phyloP scores from a whole-genome alignment of 306 rosid genomes.

The Astragalus glycyphyllos region DNA sequence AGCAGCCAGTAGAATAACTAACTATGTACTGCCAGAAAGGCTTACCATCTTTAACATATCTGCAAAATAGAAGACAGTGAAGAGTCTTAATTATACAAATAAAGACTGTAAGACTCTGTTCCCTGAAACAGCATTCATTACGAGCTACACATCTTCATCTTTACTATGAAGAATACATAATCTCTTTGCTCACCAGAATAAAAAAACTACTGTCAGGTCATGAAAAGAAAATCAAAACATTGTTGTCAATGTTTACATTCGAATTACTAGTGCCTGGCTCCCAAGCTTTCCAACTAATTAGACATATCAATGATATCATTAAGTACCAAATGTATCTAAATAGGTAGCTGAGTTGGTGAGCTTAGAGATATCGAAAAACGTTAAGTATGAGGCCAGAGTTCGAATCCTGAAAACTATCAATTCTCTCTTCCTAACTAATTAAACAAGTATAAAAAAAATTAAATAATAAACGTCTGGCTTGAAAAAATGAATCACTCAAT shows the following conservation, averaged over 20 bases:
- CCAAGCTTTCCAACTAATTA: not conserved
- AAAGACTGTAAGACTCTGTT: constrained; percentile 5
- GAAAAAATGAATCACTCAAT: constrained; percentile 7
- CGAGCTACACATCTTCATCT: not conserved
- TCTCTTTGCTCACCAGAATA: constrained; percentile 18
- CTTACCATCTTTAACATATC: constrained; percentile 93
- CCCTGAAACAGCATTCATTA: constrained; percentile 14
- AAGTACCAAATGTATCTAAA: no score
- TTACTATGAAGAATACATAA: not conserved
- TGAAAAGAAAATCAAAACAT: not conserved
- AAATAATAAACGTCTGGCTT: not conserved
- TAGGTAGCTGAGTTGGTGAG: no score
- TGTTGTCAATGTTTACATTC: not conserved
- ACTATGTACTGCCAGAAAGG: constrained; percentile 99
- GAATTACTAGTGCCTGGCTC: not conserved
- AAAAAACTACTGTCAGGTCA: not conserved
- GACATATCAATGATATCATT: not conserved
- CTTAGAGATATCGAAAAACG: no score
- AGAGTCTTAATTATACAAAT: constrained; percentile 23
- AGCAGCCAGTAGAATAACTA: constrained; percentile 88
- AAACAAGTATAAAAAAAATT: no score
- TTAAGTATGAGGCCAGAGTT: no score
- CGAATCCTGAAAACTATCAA: no score
- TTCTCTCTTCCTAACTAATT: no score
- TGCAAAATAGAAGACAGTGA: constrained; percentile 47